A percentile compares a stretch with the other conserved stretches of the same genome.
Conservation (phyloP, 192 early-diverging fungal genomes). For the Rhizophlyctis rosea region DNA sequence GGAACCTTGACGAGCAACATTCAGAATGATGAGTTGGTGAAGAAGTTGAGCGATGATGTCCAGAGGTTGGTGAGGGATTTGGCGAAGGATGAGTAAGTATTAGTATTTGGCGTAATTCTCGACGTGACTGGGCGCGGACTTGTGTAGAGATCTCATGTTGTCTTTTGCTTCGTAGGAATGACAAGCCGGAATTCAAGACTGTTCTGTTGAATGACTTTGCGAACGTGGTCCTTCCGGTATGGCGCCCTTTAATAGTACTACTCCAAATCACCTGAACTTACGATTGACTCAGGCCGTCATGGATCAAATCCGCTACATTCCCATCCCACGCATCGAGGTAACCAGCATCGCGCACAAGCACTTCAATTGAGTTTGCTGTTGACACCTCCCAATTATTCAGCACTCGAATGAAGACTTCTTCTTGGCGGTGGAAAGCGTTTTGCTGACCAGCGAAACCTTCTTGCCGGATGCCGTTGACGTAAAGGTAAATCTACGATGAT, state of each 20-base stretch:
- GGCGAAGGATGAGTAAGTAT: conserved; percentile 25
- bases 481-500: conserved; percentile 26
- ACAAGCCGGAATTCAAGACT: conserved; percentile 24
- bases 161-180: conserved; percentile 25
- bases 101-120: not conserved
- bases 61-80: conserved; percentile 17
- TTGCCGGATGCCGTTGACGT: conserved; percentile 35
- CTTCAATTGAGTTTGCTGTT: no score
- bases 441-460: conserved; percentile 38
- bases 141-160: not conserved
- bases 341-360: no score
- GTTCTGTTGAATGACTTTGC: conserved; percentile 30
- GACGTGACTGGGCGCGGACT: not conserved
- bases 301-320: conserved; percentile 41
- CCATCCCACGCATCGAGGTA: conserved; percentile 45
- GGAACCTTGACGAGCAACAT: conserved; percentile 11
- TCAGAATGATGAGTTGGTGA: conserved; percentile 21
- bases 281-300: conserved; percentile 24
- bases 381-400: no score
- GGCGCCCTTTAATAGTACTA: not conserved
- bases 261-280: not conserved
- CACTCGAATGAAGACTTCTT: conserved; percentile 32
- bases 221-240: conserved; percentile 31
- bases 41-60: conserved; percentile 19
- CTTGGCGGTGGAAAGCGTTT: conserved; percentile 37